Conservation (phyloP, 805 yeast species). For the Candida anglica region DNA sequence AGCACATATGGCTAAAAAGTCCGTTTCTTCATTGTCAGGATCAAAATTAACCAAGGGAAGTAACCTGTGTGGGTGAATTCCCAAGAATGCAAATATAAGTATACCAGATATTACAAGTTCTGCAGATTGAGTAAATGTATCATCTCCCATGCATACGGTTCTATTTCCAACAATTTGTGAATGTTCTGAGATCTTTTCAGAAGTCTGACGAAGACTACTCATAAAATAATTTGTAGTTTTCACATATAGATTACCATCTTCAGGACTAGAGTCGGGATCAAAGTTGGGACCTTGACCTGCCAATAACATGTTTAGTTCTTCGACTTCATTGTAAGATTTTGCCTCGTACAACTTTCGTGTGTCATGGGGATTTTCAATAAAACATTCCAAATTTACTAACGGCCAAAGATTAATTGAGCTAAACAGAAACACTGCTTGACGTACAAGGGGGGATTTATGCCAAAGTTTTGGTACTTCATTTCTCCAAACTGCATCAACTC, state of each 20-base stretch:
- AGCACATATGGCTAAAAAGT: constrained; percentile 15
- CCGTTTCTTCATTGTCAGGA: constrained; percentile 10
- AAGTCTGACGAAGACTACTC: constrained; percentile 12
- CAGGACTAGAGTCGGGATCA: too few relatives aligned
- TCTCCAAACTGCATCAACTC: constrained; percentile 11
- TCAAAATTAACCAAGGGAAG: constrained; percentile 25
- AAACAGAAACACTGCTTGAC: constrained; percentile 15
- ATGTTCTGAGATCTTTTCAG: constrained; percentile 4
- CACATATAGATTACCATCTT: constrained; percentile 11
- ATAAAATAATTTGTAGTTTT: constrained; percentile 21
- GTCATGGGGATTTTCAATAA: too few relatives aligned
- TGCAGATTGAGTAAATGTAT: constrained; percentile 5
- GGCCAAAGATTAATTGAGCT: constrained; percentile 15
- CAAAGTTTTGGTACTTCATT: constrained; percentile 13
- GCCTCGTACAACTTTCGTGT: neutral
- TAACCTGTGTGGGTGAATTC: constrained; percentile 26
- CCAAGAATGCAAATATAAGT: constrained; percentile 24
- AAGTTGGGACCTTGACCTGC: too few relatives aligned
- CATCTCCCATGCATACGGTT: too few relatives aligned
- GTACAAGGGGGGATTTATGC: constrained; percentile 12
- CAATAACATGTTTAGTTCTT: neutral
- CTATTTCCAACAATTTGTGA: neutral
- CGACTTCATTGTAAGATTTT: neutral
- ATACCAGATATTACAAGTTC: constrained; percentile 17
- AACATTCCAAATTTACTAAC: neutral